phyloP scores from a whole-genome alignment of 176 grass and related monocot genomes.

The Triticum dicoccoides region DNA sequence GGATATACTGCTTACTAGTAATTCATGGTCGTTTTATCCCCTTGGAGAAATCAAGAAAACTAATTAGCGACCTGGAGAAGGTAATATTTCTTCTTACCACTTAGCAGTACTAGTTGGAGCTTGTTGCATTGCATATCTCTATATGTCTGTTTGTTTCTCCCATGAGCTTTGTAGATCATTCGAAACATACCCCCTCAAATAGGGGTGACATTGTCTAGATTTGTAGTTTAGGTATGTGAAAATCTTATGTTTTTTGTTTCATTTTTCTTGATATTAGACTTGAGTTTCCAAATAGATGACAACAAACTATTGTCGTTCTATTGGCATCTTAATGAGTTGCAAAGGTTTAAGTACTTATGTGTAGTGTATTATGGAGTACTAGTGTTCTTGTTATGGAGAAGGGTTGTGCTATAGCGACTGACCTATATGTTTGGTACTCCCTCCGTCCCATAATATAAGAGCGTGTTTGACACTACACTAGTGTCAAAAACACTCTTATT shows the following conservation, averaged over 20 bases:
- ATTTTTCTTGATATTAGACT: background rate
- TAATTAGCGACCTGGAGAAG: constrained; percentile 59
- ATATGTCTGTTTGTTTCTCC: constrained; percentile 13
- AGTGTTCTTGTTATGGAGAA: background rate
- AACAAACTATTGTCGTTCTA: background rate
- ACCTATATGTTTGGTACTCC: background rate
- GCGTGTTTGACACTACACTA: too few relatives aligned
- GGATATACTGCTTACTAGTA: constrained; percentile 81
- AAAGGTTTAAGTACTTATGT: background rate
- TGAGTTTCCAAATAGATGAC: background rate
- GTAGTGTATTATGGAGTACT: background rate
- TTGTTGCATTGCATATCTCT: background rate
- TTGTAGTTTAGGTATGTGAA: background rate
- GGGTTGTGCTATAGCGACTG: background rate
- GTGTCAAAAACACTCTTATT: too few relatives aligned
- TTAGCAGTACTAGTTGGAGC: background rate
- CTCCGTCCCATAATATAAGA: too few relatives aligned
- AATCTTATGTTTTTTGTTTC: background rate
- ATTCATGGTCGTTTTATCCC: constrained; percentile 66
- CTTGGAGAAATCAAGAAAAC: constrained; percentile 47
- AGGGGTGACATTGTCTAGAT: background rate
- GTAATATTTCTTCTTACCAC: constrained; percentile 35
- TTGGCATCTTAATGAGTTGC: background rate
- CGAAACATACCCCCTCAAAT: background rate
- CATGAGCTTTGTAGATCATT: background rate